phyloP scores from a whole-genome alignment of 129 eudicot genomes.

The Flaveria bidentis region DNA sequence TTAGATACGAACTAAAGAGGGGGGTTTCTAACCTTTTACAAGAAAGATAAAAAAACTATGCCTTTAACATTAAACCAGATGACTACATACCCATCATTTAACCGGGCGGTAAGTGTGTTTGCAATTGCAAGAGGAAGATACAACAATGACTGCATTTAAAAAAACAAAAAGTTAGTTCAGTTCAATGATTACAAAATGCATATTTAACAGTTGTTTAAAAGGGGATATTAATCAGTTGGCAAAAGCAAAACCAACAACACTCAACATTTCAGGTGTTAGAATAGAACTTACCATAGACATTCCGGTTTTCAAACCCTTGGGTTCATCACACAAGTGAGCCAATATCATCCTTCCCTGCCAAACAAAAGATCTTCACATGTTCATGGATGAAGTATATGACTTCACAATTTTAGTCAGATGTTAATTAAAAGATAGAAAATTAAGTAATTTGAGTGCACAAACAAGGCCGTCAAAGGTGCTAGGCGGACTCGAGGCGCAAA shows the following conservation, averaged over 20 bases:
- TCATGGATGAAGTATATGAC: neutral
- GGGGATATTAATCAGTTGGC: neutral
- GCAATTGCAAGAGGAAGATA: slow-evolving; percentile 96
- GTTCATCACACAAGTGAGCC: slow-evolving; percentile 98
- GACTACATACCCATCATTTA: slow-evolving; percentile 83
- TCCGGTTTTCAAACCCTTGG: slow-evolving; percentile 97
- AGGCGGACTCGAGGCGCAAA: too few species aligned
- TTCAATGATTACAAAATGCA: neutral
- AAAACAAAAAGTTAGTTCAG: neutral
- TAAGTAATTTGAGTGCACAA: slow-evolving; percentile 7
- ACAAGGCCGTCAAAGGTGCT: too few species aligned
- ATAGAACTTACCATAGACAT: slow-evolving; percentile 82
- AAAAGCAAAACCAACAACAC: neutral
- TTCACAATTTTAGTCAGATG: neutral
- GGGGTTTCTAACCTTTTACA: neutral
- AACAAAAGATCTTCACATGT: slow-evolving; percentile 20
- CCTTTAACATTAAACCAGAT: slow-evolving; percentile 16
- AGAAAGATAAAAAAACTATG: slow-evolving; percentile 3
- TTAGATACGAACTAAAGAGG: neutral
- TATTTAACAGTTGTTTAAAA: neutral
- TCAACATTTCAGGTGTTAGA: neutral
- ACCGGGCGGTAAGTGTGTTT: slow-evolving; percentile 85
- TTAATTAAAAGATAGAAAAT: neutral
- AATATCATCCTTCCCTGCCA: slow-evolving; percentile 98
- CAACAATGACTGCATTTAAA: slow-evolving; percentile 66